Percentiles rank a stretch among this genome's conserved stretches.
These are phyloP conservation scores for Nemania serpens DNA, from an alignment of 2,329 filamentous ascomycete species.

Conservation along the genomic window DNA sequence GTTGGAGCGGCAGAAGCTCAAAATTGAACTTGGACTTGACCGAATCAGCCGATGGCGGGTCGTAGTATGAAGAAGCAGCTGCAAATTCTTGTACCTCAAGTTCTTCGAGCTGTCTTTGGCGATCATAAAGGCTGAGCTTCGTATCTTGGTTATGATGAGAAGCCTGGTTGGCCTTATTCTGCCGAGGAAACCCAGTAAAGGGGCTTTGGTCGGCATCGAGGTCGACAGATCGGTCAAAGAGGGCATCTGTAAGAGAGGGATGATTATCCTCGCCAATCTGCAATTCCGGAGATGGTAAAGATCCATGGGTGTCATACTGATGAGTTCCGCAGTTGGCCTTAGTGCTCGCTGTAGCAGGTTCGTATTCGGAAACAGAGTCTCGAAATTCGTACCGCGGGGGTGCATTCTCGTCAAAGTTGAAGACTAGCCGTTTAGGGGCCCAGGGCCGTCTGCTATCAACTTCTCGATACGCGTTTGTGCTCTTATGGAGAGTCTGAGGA, in stretches of 20 bases:
- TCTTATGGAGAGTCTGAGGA: constrained; percentile 17
- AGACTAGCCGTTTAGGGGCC: constrained; percentile 25
- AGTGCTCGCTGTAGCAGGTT: constrained; percentile 21
- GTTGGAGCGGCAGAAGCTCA: constrained; percentile 35
- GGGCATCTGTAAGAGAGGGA: background rate
- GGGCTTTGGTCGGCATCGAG: constrained; percentile 3
- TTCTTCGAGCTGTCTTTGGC: background rate
- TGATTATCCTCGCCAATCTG: background rate
- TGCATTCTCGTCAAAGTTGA: constrained; percentile 25
- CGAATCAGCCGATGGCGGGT: constrained; percentile 17
- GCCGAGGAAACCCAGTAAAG: background rate
- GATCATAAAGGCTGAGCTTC: constrained; percentile 9
- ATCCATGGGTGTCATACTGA: constrained; percentile 9
- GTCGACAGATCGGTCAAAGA: constrained; percentile 7
- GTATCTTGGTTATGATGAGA: background rate
- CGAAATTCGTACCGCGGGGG: constrained; percentile 39
- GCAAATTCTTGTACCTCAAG: constrained; percentile 17
- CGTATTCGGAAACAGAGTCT: constrained; percentile 38
- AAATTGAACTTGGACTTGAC: constrained; percentile 36
- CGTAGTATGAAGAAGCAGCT: constrained; percentile 16
- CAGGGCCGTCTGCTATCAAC: constrained; percentile 14
- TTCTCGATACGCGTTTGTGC: constrained; percentile 29
- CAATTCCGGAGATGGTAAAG: constrained; percentile 5
- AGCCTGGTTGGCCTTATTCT: background rate
- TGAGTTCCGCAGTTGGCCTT: constrained; percentile 22